Evolutionary conservation across 2,329 filamentous ascomycete genomes (phyloP), one percentile per base, ranked within the genome.

Genomic region (Cytospora chrysosperma): DNA sequence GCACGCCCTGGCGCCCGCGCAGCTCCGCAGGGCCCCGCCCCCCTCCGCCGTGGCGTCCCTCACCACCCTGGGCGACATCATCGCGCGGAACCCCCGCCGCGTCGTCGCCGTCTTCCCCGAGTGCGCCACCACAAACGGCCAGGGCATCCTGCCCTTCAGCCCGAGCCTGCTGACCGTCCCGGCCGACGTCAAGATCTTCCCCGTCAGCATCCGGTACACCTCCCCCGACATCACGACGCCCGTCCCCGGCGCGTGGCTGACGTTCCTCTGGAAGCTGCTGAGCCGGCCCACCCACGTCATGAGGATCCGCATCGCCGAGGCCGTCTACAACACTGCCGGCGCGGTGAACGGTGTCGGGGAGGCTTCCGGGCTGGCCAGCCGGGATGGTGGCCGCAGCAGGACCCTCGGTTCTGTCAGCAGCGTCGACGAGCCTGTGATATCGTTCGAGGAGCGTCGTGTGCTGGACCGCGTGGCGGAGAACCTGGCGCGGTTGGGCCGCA

Each of bases 121-220:
- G 78, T 94, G 90, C 76, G 95, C 90, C 5, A 96, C 95, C 0
- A 97, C 92, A 52, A 99, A 99, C 73, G 94, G 94, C 67, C 89
- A 91, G 69, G 95, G 90, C 5, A 93, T 98, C 67, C 78, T 99
- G 15, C 91, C 92, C 1, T 86, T 97, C 61, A 92, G 90, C 65
- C 92, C 90, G 0, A 89, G 88, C 57, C 81, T 99, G 1, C 79
- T 95, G 3, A 84, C 87, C 19, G 85, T 86, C 0, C 86, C 88
- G 0, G 74, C 85, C 7, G 81, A 84, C 60, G 88, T 88, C 10
- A 90, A 88, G 72, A 92, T 99, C 69, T 98, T 96, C 78, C 93
- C 95, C 1, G 84, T 99, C 65, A 96, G 90, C 75, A 81, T 99
- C 67, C 88, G 93, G 59, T 99, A 98, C 75, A 90, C 92, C 0